Evolutionary conservation across 2,329 filamentous ascomycete genomes (phyloP), one percentile per base, ranked within the genome.

Genomic region (Fusarium liriodendri): DNA sequence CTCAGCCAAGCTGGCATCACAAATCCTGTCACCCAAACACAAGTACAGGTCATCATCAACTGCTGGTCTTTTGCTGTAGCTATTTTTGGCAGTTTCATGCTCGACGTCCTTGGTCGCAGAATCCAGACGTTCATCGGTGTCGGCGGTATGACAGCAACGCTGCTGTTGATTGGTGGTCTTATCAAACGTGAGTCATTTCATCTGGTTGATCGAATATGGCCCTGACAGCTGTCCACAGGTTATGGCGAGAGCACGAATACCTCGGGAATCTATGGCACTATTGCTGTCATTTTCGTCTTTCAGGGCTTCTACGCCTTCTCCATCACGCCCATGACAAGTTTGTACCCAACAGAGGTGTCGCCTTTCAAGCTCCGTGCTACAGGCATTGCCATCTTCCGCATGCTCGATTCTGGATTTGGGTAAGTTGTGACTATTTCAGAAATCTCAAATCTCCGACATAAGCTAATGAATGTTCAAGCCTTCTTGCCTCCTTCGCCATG

Each of bases 191-290:
- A 63, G 70, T 54, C 74, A 3, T 10, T 18, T 25, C 16, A 32
- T 32, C 5, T 32, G 16, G 16, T 52, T n/a, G 11, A 13, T 42
- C 5, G n/a, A 52, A 7, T 9, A 32, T 52, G 47, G 14, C 9
- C 8, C 25, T 52, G 16, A 52, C 25, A n/a, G 47, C 29, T 13
- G 18, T 14, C 18, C 10, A 13, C 6, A 54, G 50, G 25, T 4
- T 54, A 54, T 18, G 50, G 50, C 6, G 77, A 62, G 11, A 82
- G 80, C 37, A 80, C 76, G 1, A 80, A 85, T 67, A 79, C 76
- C 8, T 81, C 82, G 7, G 84, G 80, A 7, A 80, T 85, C 18
- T 85, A 84, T 55, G 82, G 82, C 25, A 83, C 82, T 2, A 81
- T 83, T 22, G 80, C 80, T 1, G 71, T 80, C 9, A 79, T 82